Evolutionary conservation across 371 early-diverging fungal genomes (phyloP).

Genomic region (Rhizomucor miehei): DNA sequence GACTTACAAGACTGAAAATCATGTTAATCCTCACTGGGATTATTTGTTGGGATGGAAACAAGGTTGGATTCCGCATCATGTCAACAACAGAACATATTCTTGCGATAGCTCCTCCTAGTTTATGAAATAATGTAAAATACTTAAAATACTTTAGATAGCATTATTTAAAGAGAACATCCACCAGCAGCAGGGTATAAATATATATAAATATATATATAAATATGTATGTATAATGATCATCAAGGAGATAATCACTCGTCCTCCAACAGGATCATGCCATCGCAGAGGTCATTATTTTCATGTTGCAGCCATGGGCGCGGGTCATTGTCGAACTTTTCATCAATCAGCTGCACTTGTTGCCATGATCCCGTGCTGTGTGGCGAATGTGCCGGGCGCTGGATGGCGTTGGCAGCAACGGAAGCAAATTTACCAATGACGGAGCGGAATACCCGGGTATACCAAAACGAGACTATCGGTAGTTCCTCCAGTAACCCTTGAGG

Average conservation of each 20-base stretch:
- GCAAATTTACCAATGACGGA: conserved; percentile 45
- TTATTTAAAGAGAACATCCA: no score
- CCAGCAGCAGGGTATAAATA: no score
- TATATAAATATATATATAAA: neutral
- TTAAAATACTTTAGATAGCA: no score
- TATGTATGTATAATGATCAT: neutral
- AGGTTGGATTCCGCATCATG: conserved; percentile 42
- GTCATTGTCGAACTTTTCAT: neutral
- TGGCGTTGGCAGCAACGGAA: conserved; percentile 43
- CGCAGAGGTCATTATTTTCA: neutral
- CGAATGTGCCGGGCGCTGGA: no score
- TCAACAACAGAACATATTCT: conserved; percentile 14
- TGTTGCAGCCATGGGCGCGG: neutral
- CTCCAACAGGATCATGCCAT: conserved; percentile 1
- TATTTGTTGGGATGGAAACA: conserved; percentile 55
- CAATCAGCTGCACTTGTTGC: conserved; percentile 24
- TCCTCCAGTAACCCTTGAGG: conserved; percentile 47
- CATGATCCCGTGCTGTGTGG: conserved; percentile 32
- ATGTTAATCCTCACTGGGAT: conserved; percentile 67
- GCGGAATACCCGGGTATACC: conserved; percentile 58
- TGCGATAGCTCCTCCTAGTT: no score
- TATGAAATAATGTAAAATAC: no score
- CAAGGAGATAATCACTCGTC: neutral
- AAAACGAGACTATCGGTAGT: conserved; percentile 55
- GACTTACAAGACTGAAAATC: conserved; percentile 76